phyloP scores from a whole-genome alignment of 768 basidiomycete genomes.

The Rhizopogon vinicolor region DNA sequence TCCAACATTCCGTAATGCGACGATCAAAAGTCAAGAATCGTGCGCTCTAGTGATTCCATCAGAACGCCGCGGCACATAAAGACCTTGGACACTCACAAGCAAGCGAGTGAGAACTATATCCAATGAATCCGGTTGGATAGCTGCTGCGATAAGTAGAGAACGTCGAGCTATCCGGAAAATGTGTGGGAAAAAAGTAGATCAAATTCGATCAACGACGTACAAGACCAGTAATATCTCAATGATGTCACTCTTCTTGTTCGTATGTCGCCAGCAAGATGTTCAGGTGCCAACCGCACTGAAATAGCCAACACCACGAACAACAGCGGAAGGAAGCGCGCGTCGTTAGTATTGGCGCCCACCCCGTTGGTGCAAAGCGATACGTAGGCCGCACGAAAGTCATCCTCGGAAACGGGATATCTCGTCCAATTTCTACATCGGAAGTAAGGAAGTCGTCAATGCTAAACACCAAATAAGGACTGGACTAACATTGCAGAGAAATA shows the following conservation, averaged over 20 bases:
- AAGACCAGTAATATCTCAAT: slow-evolving; percentile 92
- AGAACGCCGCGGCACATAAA: not conserved
- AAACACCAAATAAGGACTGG: slow-evolving; percentile 4
- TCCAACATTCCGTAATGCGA: slow-evolving; percentile 94
- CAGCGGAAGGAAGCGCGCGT: slow-evolving; percentile 84
- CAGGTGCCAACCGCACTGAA: slow-evolving; percentile 80
- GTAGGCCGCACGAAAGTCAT: slow-evolving; percentile 73
- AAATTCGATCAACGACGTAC: slow-evolving; percentile 43
- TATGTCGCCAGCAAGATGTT: slow-evolving; percentile 77
- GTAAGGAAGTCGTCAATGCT: not conserved
- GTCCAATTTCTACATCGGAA: slow-evolving; percentile 74
- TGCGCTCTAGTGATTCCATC: slow-evolving; percentile 46
- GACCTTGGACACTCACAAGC: slow-evolving; percentile 38
- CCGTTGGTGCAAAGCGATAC: slow-evolving; percentile 60
- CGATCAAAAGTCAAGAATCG: slow-evolving; percentile 69
- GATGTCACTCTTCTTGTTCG: slow-evolving; percentile 74
- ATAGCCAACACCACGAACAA: slow-evolving; percentile 92
- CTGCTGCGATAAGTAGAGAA: slow-evolving; percentile 85
- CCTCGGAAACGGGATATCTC: slow-evolving; percentile 86
- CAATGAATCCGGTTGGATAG: slow-evolving; percentile 88
- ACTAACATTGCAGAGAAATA: slow-evolving; percentile 73
- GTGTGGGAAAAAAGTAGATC: slow-evolving; percentile 14
- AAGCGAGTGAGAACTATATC: slow-evolving; percentile 92
- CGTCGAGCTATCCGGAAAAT: slow-evolving; percentile 57
- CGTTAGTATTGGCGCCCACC: slow-evolving; percentile 61